Conservation (phyloP, 805 yeast genomes). For the Candida easanensis region DNA sequence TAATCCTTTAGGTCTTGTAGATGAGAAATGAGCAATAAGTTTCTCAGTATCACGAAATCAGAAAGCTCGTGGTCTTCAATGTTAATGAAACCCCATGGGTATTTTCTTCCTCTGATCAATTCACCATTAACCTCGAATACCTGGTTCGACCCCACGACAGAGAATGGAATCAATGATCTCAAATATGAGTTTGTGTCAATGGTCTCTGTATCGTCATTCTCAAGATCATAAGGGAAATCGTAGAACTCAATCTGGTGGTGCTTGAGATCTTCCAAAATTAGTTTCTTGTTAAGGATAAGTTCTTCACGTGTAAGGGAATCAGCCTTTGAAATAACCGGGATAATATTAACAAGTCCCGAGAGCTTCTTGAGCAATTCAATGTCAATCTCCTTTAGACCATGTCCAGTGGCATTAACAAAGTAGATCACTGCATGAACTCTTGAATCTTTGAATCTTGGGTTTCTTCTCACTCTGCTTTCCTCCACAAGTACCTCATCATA, state of each 20-base stretch:
- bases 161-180: slow-evolving; percentile 63
- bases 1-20: slow-evolving; percentile 84
- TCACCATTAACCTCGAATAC: slow-evolving; percentile 47
- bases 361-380: slow-evolving; percentile 74
- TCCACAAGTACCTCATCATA: slow-evolving; percentile 80
- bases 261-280: slow-evolving; percentile 75
- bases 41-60: slow-evolving; percentile 78
- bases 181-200: slow-evolving; percentile 63
- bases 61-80: slow-evolving; percentile 71
- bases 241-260: slow-evolving; percentile 68
- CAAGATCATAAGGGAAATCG: slow-evolving; percentile 64
- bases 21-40: slow-evolving; percentile 77
- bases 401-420: slow-evolving; percentile 82
- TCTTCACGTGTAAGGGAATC: slow-evolving; percentile 84
- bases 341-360: slow-evolving; percentile 76
- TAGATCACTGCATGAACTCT: slow-evolving; percentile 75
- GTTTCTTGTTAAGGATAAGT: slow-evolving; percentile 65
- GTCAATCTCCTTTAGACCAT: slow-evolving; percentile 75
- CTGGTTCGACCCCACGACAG: slow-evolving; percentile 67
- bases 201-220: slow-evolving; percentile 56
- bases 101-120: slow-evolving; percentile 46
- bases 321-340: slow-evolving; percentile 83
- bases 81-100: slow-evolving; percentile 59
- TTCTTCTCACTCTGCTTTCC: slow-evolving; percentile 78
- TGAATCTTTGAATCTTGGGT: slow-evolving; percentile 82